These are phyloP conservation scores for Penicillium sp. DNA, from an alignment of 2,329 filamentous ascomycete genomes.

Conservation along the genomic window DNA sequence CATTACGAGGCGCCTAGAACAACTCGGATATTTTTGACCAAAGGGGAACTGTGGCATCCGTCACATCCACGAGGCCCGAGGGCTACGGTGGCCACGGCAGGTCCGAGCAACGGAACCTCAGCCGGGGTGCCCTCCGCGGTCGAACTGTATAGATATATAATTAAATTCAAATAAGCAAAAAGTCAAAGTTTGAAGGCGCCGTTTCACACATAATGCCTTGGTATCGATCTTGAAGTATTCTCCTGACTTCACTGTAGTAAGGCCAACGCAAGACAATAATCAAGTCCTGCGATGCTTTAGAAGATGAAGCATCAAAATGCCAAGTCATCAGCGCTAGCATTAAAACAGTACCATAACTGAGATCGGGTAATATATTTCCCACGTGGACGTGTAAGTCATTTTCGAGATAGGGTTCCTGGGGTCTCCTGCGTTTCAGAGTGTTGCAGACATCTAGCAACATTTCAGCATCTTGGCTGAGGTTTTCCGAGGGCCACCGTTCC, in stretches of 20 bases:
- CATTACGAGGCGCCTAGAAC: background rate
- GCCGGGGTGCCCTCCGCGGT: conserved; percentile 33
- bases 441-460: background rate
- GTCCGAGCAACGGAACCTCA: conserved; percentile 46
- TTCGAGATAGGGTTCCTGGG: background rate
- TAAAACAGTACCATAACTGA: background rate
- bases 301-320: conserved; percentile 1
- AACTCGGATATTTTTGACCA: background rate
- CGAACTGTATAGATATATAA: conserved; percentile 18
- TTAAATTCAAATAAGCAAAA: background rate
- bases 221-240: background rate
- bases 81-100: conserved; percentile 68
- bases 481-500: background rate
- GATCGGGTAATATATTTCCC: background rate
- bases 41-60: conserved; percentile 68
- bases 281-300: background rate
- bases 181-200: no score
- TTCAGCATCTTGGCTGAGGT: background rate
- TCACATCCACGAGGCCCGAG: conserved; percentile 69
- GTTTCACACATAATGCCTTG: background rate
- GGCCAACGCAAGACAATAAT: background rate
- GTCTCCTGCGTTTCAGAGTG: background rate
- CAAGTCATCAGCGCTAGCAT: background rate
- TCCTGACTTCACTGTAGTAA: background rate
- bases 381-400: background rate